A percentile compares a stretch with the other conserved stretches of the same genome.
phyloP scores from a whole-genome alignment of 2,329 filamentous ascomycete genomes.

The Gnomoniopsis sp. region DNA sequence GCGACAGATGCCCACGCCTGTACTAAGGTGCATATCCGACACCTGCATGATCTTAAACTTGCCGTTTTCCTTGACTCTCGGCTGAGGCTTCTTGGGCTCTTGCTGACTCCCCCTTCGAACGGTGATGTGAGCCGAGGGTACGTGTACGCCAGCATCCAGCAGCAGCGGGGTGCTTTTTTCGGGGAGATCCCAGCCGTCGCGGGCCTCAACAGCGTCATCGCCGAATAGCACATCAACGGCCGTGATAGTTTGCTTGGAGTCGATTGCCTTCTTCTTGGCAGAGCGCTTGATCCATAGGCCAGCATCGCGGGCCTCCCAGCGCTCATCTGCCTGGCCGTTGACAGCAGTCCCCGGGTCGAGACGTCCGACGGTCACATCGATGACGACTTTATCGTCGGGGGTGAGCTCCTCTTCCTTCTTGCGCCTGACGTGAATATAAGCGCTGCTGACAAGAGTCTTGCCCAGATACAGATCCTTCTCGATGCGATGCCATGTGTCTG shows the following conservation, averaged over 20 bases:
- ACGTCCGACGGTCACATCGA: constrained; percentile 73
- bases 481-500: constrained; percentile 72
- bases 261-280: constrained; percentile 67
- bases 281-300: constrained; percentile 83
- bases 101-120: constrained; percentile 68
- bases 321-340: constrained; percentile 52
- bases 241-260: constrained; percentile 72
- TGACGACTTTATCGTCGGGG: constrained; percentile 70
- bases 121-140: constrained; percentile 71
- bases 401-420: constrained; percentile 83
- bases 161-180: constrained; percentile 66
- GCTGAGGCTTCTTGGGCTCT: constrained; percentile 65
- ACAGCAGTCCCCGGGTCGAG: constrained; percentile 63
- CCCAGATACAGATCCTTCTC: constrained; percentile 87
- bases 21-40: constrained; percentile 91
- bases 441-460: constrained; percentile 68
- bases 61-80: constrained; percentile 80
- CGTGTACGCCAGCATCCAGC: constrained; percentile 59
- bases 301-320: constrained; percentile 74
- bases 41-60: constrained; percentile 97
- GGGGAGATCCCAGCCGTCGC: constrained; percentile 74
- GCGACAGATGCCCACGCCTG: constrained; percentile 79
- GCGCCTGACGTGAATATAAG: constrained; percentile 77
- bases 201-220: constrained; percentile 85
- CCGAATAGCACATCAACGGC: constrained; percentile 85